Base-by-base conservation (phyloP, 805 yeast species). In the Komagataella phaffii region DNA sequence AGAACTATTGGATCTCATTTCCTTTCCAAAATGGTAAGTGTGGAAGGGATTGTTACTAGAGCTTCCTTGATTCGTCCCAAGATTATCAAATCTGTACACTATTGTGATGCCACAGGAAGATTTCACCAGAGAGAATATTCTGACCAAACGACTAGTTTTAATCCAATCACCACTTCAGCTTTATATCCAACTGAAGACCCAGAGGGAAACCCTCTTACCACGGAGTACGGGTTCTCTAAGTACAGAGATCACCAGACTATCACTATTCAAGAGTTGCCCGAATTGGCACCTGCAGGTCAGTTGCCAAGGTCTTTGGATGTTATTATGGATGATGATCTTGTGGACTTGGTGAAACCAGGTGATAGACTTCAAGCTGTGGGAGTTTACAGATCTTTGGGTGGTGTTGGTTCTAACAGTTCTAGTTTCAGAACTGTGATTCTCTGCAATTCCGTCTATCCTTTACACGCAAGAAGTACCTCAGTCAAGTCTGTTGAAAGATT, bases 211-310 rank as follows among this genome's bases (percentile, higher is more conserved):
- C 88, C 87, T 58, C 70, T 93, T 57, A 75, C 79, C 17, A 90
- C 96, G 0, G 98, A 93, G 65, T 93, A 88, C 61, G 99, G 99
- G 1, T 85, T 82, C 62, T 83, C 90, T 6, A 88, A 95, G 24
- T 93, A 88, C 65, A 76, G 91, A 59, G 99, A 93, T 67, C 96
- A 91, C 64, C 99, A 93, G 68, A 85, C 88, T 45, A 77, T 93
- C 44, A 80, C 96, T 0, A 84, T 93, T 44, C 99, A 93, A 66
- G 99, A 93, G 70, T 87, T 93, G 88, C 98, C 99, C 1, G 98
- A 93, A 69, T 75, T 83, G 56, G 96, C 98, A 1, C 99, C 98
- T 14, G 95, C 98, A 0, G 99, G 99, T 52, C 98, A 91, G 69
- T 74, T 93, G 56, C 99, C 99, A 43, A 76, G 98, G 60, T 83